phyloP scores from a whole-genome alignment of 1,139 yeast genomes.

The Pichia sp. region DNA sequence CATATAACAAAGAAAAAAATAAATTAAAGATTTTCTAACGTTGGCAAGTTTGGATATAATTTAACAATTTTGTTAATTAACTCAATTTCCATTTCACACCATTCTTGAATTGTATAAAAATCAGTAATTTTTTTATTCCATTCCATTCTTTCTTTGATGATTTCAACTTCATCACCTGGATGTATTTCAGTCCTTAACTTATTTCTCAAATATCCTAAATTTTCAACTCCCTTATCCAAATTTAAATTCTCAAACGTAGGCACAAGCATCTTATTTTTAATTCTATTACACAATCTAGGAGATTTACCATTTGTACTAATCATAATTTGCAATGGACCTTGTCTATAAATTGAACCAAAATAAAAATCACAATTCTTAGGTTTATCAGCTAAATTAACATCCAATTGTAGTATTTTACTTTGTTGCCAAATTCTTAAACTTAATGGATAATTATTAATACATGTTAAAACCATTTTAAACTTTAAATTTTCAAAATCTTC shows the following conservation, averaged over 20 bases:
- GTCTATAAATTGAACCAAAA: constrained; percentile 73
- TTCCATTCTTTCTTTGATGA: constrained; percentile 60
- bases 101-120: constrained; percentile 47
- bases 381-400: constrained; percentile 80
- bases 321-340: constrained; percentile 77
- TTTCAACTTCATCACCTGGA: constrained; percentile 43
- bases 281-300: constrained; percentile 64
- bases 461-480: constrained; percentile 66
- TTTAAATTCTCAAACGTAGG: constrained; percentile 35
- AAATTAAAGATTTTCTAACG: not conserved
- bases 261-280: constrained; percentile 51
- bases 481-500: constrained; percentile 33
- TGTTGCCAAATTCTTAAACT: constrained; percentile 55
- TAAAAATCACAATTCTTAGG: constrained; percentile 81
- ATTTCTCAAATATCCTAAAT: constrained; percentile 53
- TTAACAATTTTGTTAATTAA: constrained; percentile 25
- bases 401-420: constrained; percentile 49
- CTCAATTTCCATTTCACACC: constrained; percentile 42
- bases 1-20: not conserved
- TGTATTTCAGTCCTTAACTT: constrained; percentile 40
- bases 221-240: constrained; percentile 55
- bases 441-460: constrained; percentile 64
- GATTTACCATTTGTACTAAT: constrained; percentile 80
- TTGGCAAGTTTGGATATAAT: constrained; percentile 30
- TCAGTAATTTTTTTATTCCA: constrained; percentile 70